Conservation (phyloP, 805 yeast genomes). For the Candida jianshihensis region DNA sequence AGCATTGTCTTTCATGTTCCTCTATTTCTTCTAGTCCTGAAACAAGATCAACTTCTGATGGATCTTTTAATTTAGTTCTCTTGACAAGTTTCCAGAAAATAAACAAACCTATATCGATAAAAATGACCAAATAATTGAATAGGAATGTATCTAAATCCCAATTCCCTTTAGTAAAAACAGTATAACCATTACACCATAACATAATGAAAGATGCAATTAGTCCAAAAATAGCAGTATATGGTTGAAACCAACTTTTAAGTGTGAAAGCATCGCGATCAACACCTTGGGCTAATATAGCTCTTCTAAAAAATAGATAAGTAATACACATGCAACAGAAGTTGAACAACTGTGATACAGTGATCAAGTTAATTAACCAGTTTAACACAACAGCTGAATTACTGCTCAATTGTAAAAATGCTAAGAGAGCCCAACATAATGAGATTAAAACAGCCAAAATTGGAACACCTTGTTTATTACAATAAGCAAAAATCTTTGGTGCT, state of each 20-base stretch:
- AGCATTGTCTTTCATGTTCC: conserved; percentile 39
- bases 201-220: conserved; percentile 38
- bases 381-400: conserved; percentile 55
- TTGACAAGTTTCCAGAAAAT: conserved; percentile 46
- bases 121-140: conserved; percentile 67
- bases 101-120: conserved; percentile 43
- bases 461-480: conserved; percentile 60
- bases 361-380: conserved; percentile 65
- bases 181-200: conserved; percentile 61
- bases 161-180: conserved; percentile 57
- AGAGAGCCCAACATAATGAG: conserved; percentile 50
- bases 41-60: conserved; percentile 44
- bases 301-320: conserved; percentile 56
- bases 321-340: conserved; percentile 51
- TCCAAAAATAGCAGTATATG: conserved; percentile 48
- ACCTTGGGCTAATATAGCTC: conserved; percentile 50
- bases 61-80: conserved; percentile 37
- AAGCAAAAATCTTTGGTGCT: conserved; percentile 62
- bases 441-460: conserved; percentile 54
- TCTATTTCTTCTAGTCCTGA: conserved; percentile 53
- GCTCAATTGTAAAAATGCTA: conserved; percentile 60
- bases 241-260: conserved; percentile 53
- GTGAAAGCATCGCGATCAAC: conserved; percentile 38
- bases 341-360: conserved; percentile 62
- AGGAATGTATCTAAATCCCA: conserved; percentile 61